Conservation (phyloP, 2,329 filamentous ascomycete species). For the Colletotrichum sp. region DNA sequence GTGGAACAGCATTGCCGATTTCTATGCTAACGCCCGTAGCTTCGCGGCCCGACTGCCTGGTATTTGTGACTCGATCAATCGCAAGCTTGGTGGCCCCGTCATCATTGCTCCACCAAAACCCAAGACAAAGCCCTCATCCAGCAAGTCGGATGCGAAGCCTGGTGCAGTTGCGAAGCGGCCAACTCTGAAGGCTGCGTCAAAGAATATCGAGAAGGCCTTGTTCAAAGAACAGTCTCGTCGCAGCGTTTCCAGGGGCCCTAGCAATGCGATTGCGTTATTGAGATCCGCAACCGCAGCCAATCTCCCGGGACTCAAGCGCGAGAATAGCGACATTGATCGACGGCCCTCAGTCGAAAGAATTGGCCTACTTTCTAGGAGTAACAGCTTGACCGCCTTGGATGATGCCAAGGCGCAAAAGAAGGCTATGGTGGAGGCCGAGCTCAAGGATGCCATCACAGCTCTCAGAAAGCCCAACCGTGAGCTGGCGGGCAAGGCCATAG, state of each 20-base stretch:
- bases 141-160: constrained; percentile 52
- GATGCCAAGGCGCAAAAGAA: constrained; percentile 68
- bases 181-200: constrained; percentile 42
- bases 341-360: constrained; percentile 45
- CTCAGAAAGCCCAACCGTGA: constrained; percentile 79
- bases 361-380: constrained; percentile 41
- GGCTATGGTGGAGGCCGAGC: constrained; percentile 70
- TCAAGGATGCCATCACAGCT: constrained; percentile 75
- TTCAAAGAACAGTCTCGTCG: constrained; percentile 62
- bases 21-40: constrained; percentile 48
- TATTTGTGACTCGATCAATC: constrained; percentile 72
- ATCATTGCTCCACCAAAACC: constrained; percentile 61
- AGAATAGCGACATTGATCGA: constrained; percentile 61
- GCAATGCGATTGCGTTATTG: constrained; percentile 66
- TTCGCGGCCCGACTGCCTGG: constrained; percentile 79
- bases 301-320: constrained; percentile 68
- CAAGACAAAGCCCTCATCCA: constrained; percentile 47
- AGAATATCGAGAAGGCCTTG: constrained; percentile 66
- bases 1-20: background rate
- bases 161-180: constrained; percentile 57
- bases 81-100: constrained; percentile 76
- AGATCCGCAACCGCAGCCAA: constrained; percentile 71
- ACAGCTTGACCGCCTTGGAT: constrained; percentile 54
- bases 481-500: constrained; percentile 69
- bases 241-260: constrained; percentile 61